Evolutionary conservation across 306 rosid genomes (phyloP).

Genomic region (Medicago ruthenica): DNA sequence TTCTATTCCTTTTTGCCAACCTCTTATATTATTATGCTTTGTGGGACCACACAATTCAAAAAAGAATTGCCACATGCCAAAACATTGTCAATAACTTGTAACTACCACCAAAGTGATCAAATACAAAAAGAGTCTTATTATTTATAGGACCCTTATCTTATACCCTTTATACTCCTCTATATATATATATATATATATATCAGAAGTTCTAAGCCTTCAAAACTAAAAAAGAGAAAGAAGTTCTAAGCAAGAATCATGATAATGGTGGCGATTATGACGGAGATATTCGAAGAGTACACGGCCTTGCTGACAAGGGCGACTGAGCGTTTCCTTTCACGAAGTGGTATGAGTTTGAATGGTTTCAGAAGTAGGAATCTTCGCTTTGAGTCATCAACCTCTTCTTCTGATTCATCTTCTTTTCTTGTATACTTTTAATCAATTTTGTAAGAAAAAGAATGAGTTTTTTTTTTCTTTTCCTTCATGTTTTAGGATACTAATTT

Average conservation of each 20-base stretch:
- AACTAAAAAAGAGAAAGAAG: not conserved
- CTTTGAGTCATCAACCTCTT: constrained; percentile 40
- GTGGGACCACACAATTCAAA: constrained; percentile 16
- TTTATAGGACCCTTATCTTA: not conserved
- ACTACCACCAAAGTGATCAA: constrained; percentile 36
- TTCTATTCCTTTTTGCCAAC: constrained; percentile 35
- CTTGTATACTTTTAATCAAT: constrained; percentile 54
- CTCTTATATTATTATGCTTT: constrained; percentile 8
- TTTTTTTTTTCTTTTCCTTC: not conserved
- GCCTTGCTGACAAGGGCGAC: constrained; percentile 52
- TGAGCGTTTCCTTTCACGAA: constrained; percentile 48
- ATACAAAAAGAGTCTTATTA: constrained; percentile 26
- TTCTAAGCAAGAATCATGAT: constrained; percentile 52
- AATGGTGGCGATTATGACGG: constrained; percentile 60
- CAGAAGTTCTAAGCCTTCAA: constrained; percentile 22
- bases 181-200: constrained; percentile 1
- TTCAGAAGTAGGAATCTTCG: constrained; percentile 46
- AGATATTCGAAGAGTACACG: constrained; percentile 62
- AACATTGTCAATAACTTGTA: constrained; percentile 22
- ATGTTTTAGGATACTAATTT: constrained; percentile 33
- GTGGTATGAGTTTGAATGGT: constrained; percentile 28
- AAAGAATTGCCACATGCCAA: constrained; percentile 33
- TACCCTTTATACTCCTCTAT: constrained; percentile 2
- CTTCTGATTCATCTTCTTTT: constrained; percentile 60
- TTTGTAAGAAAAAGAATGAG: not conserved